Evolutionary conservation across 768 basidiomycete species (phyloP), one percentile per base, ranked within the genome.

Genomic region (Suillus hirtellus): DNA sequence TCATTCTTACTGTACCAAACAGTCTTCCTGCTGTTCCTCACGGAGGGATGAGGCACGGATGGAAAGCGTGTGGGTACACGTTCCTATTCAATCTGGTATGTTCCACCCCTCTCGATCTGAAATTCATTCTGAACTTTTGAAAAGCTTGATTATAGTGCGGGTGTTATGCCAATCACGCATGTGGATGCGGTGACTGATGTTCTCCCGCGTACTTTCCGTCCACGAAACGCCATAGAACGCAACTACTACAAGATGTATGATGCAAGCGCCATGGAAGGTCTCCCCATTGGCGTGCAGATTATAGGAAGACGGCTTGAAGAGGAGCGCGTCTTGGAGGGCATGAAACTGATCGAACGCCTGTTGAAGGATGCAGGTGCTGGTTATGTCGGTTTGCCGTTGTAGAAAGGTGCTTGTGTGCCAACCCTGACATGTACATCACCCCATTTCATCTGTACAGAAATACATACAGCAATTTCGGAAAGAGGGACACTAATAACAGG

Each of bases 1-100:
- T 86, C 71, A 75, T 89, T 24, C 72, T 88, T 60, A 88, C 82
- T 2, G 87, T 86, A 7, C 86, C 85, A 14, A 82, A 85, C 66
- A 79, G 86, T n/a, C 74, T 85, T 49, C 86, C 89, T 2, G 89
- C 88, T 0, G 73, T 87, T 24, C 80, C 82, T 50, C 80, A 86
- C 59, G 79, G 81, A 2, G 80, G 80, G 3, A 83, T 81, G 67
- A 81, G 81, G 64, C 81, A 82, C n/a, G 82, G 82, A 17, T 77
- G 86, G 68, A 80, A 84, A 74, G 84, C 85, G 50, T 84, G 84
- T 9, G 84, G 83, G 8, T 89, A 88, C 69, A 86, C 88, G 0
- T 84, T 86, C 68, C 68, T 91, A 38, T 92, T 88, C 75, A 91
- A 87, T 64, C 66, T 90, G 68, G 89, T 88, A 52, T 60, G 82